phyloP scores from a whole-genome alignment of 805 yeast genomes.

The Metschnikowia matae region DNA sequence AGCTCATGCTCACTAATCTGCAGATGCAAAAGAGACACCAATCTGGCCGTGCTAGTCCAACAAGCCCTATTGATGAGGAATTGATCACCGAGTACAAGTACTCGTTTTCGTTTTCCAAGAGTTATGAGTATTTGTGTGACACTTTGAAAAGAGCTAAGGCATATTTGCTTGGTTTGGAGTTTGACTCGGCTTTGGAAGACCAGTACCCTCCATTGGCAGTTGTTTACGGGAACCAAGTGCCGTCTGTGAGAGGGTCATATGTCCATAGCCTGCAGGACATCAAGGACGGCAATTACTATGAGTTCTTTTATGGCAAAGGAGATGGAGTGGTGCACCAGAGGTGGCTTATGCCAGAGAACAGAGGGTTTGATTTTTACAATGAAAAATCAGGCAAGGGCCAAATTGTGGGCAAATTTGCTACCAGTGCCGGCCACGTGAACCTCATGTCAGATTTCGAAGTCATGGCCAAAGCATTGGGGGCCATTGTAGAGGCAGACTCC shows the following conservation, averaged over 20 bases:
- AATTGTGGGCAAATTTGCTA: slow-evolving; percentile 61
- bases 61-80: slow-evolving; percentile 10
- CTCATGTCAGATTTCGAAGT: slow-evolving; percentile 69
- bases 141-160: slow-evolving; percentile 57
- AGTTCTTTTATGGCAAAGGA: slow-evolving; percentile 83
- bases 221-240: slow-evolving; percentile 76
- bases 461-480: slow-evolving; percentile 66
- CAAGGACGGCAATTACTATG: slow-evolving; percentile 64
- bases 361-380: slow-evolving; percentile 50
- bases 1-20: slow-evolving; percentile 17
- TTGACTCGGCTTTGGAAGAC: slow-evolving; percentile 40
- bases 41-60: slow-evolving; percentile 16
- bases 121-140: slow-evolving; percentile 58
- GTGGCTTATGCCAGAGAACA: slow-evolving; percentile 74
- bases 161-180: slow-evolving; percentile 55
- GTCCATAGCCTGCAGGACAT: slow-evolving; percentile 63
- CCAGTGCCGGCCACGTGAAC: slow-evolving; percentile 73
- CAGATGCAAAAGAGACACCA: slow-evolving; percentile 25
- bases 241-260: slow-evolving; percentile 78
- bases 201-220: slow-evolving; percentile 80
- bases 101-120: slow-evolving; percentile 47
- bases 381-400: slow-evolving; percentile 38
- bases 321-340: slow-evolving; percentile 88
- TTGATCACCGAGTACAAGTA: slow-evolving; percentile 8
- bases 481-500: slow-evolving; percentile 58